Evolutionary conservation across 805 yeast species (phyloP), one percentile per base, ranked within the genome.

Genomic region (Isabelozyma rhagii): DNA sequence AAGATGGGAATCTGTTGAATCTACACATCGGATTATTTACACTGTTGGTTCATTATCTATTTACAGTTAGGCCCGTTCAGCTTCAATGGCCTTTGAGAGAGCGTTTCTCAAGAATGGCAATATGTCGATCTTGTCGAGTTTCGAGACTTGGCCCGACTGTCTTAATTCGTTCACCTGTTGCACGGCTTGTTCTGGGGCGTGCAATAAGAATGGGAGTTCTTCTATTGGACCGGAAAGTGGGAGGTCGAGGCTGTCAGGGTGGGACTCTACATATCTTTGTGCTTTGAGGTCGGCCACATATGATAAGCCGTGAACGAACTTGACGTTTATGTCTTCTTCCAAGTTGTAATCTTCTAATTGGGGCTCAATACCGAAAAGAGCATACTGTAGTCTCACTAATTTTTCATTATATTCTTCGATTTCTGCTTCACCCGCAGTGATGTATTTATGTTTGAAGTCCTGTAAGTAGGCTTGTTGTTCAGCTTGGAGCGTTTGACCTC

Each of bases 281-380:
- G 83, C 71, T 70, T 89, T 89, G 64, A 90, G 69, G 59, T 81
- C 75, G 27, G 96, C 89, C 40, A 89, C 80, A 55, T 70, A 81
- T 56, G 81, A 74, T 41, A 92, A 73, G 21, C 97, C 97, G 48
- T 80, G 72, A 46, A 87, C 86, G 40, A 72, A 69, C 48, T 63
- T 67, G 27, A 58, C 70, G 50, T 67, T 64, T 50, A 76, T 72
- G 60, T 86, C 87, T 11, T 84, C 83, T 14, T 69, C 64, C 56
- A 84, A 78, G 48, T 82, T 82, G 48, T 79, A 64, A 43, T 70
- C 84, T 44, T 83, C 75, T 49, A 80, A 72, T 47, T 81, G 82
- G 28, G 88, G 89, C 51, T 83, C 82, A 49, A 91, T 87, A n/a
- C 97, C 97, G 62, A 84, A 92, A 28, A 90, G 66, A 0, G 96